Evolutionary conservation across 164 flowering plant species (phyloP).

Genomic region (Houttuynia cordata): DNA sequence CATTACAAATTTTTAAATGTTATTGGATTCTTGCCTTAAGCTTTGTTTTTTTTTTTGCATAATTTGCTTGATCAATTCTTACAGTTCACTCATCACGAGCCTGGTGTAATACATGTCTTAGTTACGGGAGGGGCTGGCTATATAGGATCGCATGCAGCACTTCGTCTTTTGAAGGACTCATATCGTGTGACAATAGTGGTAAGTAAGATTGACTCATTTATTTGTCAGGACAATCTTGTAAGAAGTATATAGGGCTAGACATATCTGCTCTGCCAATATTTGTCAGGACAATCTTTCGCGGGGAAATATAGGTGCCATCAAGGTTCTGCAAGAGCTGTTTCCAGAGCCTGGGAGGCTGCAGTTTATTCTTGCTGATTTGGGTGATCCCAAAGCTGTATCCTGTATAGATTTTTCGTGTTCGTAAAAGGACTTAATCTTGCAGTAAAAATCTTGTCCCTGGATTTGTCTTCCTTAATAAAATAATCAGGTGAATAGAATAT

Average conservation of each 20-base stretch:
- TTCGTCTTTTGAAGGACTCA: slow-evolving; percentile 68
- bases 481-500: slow-evolving; percentile 64
- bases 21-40: not conserved
- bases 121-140: slow-evolving; percentile 99
- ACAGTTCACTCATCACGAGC: slow-evolving; percentile 68
- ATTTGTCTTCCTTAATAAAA: slow-evolving; percentile 24
- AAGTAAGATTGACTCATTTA: slow-evolving; percentile 3
- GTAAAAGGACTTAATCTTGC: not conserved
- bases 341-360: slow-evolving; percentile 91
- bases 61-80: not conserved
- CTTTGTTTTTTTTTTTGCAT: not conserved
- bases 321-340: slow-evolving; percentile 59
- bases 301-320: slow-evolving; percentile 82
- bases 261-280: not conserved
- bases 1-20: too few relatives aligned
- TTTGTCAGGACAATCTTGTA: not conserved
- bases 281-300: slow-evolving; percentile 87
- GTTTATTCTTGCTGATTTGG: slow-evolving; percentile 86
- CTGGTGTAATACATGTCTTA: slow-evolving; percentile 77
- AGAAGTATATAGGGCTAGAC: not conserved
- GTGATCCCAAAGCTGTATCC: slow-evolving; percentile 87
- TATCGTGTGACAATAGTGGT: slow-evolving; percentile 94
- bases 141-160: slow-evolving; percentile 92
- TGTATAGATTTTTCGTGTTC: not conserved
- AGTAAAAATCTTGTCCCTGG: too few relatives aligned